Evolutionary conservation across 352 stramenopile species (phyloP), one percentile per base, ranked within the genome.

Genomic region (Blastocystis sp.): DNA sequence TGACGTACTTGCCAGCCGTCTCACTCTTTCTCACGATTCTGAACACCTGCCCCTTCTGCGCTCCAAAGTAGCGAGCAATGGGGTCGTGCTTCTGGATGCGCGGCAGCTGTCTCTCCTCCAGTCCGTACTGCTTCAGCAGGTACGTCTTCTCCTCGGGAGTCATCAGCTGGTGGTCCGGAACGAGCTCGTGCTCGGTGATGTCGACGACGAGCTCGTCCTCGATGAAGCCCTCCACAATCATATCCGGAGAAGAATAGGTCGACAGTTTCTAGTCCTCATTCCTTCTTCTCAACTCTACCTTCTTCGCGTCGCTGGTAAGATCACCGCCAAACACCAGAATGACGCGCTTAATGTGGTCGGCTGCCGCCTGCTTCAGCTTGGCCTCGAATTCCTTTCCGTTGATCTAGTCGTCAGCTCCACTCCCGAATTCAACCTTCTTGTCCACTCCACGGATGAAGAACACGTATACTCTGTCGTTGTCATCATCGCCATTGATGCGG

Each of bases 21-120:
- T 99, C 97, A 89, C 93, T 97, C 19, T 96, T 96, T 89, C 97
- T 93, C 91, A 99, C 98, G 92, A 99, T 99, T 91, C 99, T 99
- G 53, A 99, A 97, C 60, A 99, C 97, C 89, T 99, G 92, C 41
- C 96, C 96, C 80, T 95, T 93, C 77, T 95, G 95, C 93, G 99
- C 96, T 69, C 94, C 94, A 91, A 95, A 97, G 92, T 99, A 99
- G 69, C 97, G 92, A 43, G 97, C 96, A 60, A 99, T 97, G 43
- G 97, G 97, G 93, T 99, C 97, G 76, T 95, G 98, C 4, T 95
- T 92, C 90, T 99, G 96, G 92, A 99, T 99, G 60, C 97, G 93
- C 48, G 97, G 97, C 59, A 99, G 92, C 91, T 99, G 97, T 79
- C 93, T 98, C 90, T 99, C 96, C 52, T 88, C 67, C 21, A 91